Evolutionary conservation across 1,284 basidiomycete genomes (phyloP).

Genomic region (Ceratobasidium sp.): DNA sequence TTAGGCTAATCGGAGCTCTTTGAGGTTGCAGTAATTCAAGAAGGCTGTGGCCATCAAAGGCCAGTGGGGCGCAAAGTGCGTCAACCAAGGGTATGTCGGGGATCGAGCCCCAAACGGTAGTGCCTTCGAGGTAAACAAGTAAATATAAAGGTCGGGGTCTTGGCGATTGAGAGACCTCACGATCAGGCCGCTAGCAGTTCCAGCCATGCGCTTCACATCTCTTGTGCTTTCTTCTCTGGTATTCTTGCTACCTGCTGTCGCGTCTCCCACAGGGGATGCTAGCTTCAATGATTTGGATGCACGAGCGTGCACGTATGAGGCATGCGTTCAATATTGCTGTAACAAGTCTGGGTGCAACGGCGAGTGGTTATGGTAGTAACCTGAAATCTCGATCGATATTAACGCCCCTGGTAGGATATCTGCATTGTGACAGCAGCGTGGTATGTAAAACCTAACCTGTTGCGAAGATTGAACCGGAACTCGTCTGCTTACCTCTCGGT

Average conservation of each 20-base stretch:
- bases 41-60: too few species aligned
- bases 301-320: background rate
- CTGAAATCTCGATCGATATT: background rate
- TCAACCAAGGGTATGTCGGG: too few species aligned
- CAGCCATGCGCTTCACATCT: background rate
- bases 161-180: too few species aligned
- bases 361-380: background rate
- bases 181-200: too few species aligned
- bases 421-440: slow-evolving; percentile 4
- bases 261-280: background rate
- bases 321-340: background rate
- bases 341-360: slow-evolving; percentile 11
- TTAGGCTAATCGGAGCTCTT: too few species aligned
- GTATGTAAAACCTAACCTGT: background rate
- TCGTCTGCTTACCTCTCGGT: too few species aligned
- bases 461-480: too few species aligned
- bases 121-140: too few species aligned
- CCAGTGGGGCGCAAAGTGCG: too few species aligned
- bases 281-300: background rate
- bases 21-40: too few species aligned
- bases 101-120: too few species aligned
- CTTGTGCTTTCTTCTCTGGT: background rate
- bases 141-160: too few species aligned
- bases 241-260: background rate
- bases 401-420: background rate